Evolutionary conservation across 345 rosid genomes (phyloP).

Genomic region (Arabidopsis thaliana): DNA sequence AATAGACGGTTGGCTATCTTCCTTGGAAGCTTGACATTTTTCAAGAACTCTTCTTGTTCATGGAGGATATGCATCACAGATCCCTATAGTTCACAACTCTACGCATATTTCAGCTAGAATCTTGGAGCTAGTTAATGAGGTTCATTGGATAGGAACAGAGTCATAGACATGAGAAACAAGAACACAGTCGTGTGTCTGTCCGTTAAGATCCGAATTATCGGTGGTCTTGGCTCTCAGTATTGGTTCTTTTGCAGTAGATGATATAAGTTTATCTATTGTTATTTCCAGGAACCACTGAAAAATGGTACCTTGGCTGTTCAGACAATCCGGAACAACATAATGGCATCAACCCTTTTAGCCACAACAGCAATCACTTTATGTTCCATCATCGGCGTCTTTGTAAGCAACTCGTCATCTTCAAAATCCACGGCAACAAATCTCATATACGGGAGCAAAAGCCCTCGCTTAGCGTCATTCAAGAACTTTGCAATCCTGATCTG

Average conservation of each 20-base stretch:
- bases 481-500: constrained; percentile 80
- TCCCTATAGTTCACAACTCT: neutral
- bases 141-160: constrained; percentile 1
- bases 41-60: neutral
- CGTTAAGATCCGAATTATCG: neutral
- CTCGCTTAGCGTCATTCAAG: constrained; percentile 68
- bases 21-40: neutral
- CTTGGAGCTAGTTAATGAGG: constrained; percentile 9
- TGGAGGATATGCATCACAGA: neutral
- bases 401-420: constrained; percentile 71
- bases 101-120: neutral
- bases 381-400: constrained; percentile 82
- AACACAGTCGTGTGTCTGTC: neutral
- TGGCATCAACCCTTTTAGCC: constrained; percentile 96
- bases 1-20: neutral
- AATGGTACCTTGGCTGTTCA: constrained; percentile 89
- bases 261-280: neutral
- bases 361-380: constrained; percentile 92
- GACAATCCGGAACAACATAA: constrained; percentile 91
- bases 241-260: neutral
- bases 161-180: neutral
- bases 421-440: constrained; percentile 48
- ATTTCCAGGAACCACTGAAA: constrained; percentile 79
- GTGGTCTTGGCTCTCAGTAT: neutral
- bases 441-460: constrained; percentile 67